Conservation (phyloP, 202 grass and related monocot species). For the Setaria viridis region DNA sequence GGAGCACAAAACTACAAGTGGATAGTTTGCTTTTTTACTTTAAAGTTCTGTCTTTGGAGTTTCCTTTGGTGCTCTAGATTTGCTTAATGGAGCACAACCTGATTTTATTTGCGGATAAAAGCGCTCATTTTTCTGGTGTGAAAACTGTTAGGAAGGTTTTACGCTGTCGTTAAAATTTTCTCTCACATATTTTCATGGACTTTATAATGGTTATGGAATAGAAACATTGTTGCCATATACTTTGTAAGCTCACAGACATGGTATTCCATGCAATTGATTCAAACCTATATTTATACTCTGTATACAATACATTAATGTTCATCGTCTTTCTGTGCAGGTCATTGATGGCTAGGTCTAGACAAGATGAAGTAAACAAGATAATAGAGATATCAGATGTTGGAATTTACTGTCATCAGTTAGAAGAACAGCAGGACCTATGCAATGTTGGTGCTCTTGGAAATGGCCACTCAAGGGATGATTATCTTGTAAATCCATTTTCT, state of each 20-base stretch:
- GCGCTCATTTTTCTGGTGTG: neutral
- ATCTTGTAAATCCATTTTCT: conserved; percentile 85
- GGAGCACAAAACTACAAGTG: conserved; percentile 6
- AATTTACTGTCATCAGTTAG: conserved; percentile 77
- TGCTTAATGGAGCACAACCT: neutral
- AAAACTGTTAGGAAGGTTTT: conserved; percentile 27
- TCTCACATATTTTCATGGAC: neutral
- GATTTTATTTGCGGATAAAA: neutral
- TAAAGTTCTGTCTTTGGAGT: neutral
- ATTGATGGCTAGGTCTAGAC: conserved; percentile 73
- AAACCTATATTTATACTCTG: conserved; percentile 39
- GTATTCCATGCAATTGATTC: conserved; percentile 38
- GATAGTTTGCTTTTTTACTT: conserved; percentile 29
- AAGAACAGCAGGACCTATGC: conserved; percentile 57
- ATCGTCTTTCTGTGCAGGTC: conserved; percentile 56
- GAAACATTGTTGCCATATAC: neutral
- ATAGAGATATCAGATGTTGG: conserved; percentile 87
- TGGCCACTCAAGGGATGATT: conserved; percentile 70
- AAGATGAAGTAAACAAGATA: conserved; percentile 84
- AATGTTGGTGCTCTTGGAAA: conserved; percentile 58
- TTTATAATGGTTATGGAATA: conserved; percentile 1
- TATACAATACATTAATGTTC: conserved; percentile 31
- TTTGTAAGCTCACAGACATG: conserved; percentile 31
- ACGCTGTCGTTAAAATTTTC: neutral
- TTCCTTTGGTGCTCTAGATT: conserved; percentile 37